Evolutionary conservation across 768 basidiomycete genomes (phyloP).

Genomic region (Podaxis mareebaensis): DNA sequence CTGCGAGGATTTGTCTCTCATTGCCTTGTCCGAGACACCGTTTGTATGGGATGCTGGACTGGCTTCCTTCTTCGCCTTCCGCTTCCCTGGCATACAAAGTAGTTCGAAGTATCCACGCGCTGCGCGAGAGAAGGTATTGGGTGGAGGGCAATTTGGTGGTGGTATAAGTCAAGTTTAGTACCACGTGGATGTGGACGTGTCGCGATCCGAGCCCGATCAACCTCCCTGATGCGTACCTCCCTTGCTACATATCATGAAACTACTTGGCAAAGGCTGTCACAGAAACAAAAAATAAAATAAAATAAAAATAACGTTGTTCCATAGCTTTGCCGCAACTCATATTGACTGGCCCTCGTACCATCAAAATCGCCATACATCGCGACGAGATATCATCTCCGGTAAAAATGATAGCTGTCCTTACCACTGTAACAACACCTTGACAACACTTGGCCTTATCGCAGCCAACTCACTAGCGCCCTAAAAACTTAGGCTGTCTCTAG

Average conservation of each 20-base stretch:
- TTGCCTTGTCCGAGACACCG: slow-evolving; percentile 31
- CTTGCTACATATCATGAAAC: background rate
- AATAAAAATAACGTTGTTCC: background rate
- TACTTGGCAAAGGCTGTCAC: background rate
- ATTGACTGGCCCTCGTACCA: background rate
- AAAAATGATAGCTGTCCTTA: background rate
- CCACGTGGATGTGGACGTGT: slow-evolving; percentile 16
- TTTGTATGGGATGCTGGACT: slow-evolving; percentile 7
- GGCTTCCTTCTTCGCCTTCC: slow-evolving; percentile 6
- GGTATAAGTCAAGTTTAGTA: slow-evolving; percentile 9
- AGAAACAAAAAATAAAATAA: background rate
- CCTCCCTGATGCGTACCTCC: background rate
- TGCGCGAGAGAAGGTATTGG: slow-evolving; percentile 2
- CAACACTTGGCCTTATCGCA: no score
- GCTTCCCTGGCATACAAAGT: slow-evolving; percentile 13
- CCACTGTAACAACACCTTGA: no score
- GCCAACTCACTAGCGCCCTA: no score
- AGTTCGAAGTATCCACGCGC: background rate
- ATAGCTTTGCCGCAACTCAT: no score
- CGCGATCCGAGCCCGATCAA: background rate
- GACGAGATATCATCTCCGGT: no score
- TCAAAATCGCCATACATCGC: background rate
- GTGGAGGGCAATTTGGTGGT: background rate
- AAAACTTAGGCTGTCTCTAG: no score
- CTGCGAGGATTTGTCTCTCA: slow-evolving; percentile 37